A percentile compares a stretch with the other conserved stretches of the same genome.
Evolutionary conservation across 73 alveolate genomes (phyloP).

Genomic region (Paramecium pentaurelia): DNA sequence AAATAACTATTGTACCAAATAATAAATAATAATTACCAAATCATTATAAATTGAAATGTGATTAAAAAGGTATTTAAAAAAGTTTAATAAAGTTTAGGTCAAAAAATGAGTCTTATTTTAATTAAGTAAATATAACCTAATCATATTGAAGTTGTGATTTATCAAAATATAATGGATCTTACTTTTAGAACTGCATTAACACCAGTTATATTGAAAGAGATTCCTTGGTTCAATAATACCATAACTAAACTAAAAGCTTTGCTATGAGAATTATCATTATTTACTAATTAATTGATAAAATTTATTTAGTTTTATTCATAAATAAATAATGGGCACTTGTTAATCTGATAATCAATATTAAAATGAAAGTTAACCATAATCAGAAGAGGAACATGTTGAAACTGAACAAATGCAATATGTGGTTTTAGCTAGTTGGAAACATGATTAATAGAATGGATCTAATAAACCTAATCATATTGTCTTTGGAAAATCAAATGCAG

Average conservation of each 20-base stretch:
- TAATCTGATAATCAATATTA: not conserved
- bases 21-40: not conserved
- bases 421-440: not conserved
- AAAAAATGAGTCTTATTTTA: not conserved
- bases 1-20: not conserved
- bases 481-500: not conserved
- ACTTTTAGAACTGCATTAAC: not conserved
- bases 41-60: not conserved
- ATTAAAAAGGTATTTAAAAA: not conserved
- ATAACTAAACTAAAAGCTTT: not conserved
- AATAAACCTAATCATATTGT: not conserved
- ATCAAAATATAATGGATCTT: not conserved
- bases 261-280: not conserved
- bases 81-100: not conserved
- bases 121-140: not conserved
- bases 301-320: not conserved
- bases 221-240: not conserved
- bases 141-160: not conserved
- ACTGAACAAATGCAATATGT: slow-evolving; percentile 6
- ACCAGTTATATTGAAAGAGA: not conserved
- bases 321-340: not conserved
- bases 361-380: not conserved
- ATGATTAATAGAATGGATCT: not conserved
- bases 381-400: not conserved
- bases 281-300: not conserved